Conservation (phyloP, 2,329 filamentous ascomycete genomes). For the Fusarium sp. region DNA sequence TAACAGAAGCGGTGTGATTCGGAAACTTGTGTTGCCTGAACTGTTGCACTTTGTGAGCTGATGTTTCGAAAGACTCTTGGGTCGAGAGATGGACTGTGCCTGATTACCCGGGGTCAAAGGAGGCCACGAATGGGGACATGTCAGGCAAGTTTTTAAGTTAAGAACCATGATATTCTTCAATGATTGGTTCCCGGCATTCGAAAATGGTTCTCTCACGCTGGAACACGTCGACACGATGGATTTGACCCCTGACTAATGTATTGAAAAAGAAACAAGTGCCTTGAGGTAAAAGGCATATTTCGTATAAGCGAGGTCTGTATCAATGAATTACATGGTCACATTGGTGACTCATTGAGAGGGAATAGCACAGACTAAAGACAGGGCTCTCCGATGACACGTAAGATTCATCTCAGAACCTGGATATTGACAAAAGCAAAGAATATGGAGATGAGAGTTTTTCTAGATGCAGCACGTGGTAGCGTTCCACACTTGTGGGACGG, state of each 20-base stretch:
- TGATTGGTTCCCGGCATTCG: slow-evolving; percentile 14
- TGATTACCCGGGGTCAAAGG: slow-evolving; percentile 26
- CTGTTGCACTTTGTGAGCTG: slow-evolving; percentile 19
- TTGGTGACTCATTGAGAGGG: slow-evolving; percentile 8
- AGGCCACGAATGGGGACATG: slow-evolving; percentile 11
- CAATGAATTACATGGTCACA: slow-evolving; percentile 1
- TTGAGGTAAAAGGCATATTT: slow-evolving; percentile 9
- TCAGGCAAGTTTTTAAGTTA: slow-evolving; percentile 18
- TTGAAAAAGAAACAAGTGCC: not conserved
- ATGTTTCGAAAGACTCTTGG: slow-evolving; percentile 32
- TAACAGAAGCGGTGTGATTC: slow-evolving; percentile 32
- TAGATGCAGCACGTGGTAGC: slow-evolving; percentile 33
- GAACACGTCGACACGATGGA: not conserved
- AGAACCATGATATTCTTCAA: not conserved
- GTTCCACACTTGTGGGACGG: slow-evolving; percentile 37
- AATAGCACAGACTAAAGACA: slow-evolving; percentile 11
- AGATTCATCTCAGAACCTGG: slow-evolving; percentile 1
- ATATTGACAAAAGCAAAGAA: slow-evolving; percentile 14
- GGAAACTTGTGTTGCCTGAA: slow-evolving; percentile 8
- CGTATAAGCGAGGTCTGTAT: slow-evolving; percentile 5
- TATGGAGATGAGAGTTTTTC: slow-evolving; percentile 18
- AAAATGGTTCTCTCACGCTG: not conserved
- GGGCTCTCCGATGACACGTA: slow-evolving; percentile 23
- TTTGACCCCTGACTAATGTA: not conserved
- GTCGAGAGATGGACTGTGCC: slow-evolving; percentile 35